Evolutionary conservation across 495 filamentous ascomycete species (phyloP).

Genomic region (Penicillium lividum): DNA sequence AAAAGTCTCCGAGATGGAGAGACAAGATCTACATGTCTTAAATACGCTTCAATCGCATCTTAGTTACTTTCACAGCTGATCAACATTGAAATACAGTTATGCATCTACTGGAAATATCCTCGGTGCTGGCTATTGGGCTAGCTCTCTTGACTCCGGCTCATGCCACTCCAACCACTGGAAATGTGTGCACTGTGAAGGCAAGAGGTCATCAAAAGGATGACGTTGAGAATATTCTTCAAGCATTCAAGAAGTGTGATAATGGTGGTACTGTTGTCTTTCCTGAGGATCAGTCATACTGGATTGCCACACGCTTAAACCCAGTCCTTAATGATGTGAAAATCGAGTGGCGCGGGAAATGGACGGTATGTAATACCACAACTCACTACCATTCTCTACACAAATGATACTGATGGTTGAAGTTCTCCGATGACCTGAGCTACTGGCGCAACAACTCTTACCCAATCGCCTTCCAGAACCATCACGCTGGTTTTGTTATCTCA

Average conservation of each 20-base stretch:
- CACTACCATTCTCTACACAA: background rate
- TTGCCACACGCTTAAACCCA: slow-evolving; percentile 50
- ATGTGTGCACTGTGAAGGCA: slow-evolving; percentile 32
- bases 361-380: slow-evolving; percentile 36
- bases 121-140: background rate
- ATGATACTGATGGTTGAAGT: slow-evolving; percentile 24
- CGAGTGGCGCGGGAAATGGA: slow-evolving; percentile 51
- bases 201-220: slow-evolving; percentile 40
- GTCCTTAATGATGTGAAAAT: slow-evolving; percentile 46
- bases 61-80: background rate
- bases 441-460: slow-evolving; percentile 58
- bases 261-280: slow-evolving; percentile 56
- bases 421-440: slow-evolving; percentile 54
- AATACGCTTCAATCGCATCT: background rate
- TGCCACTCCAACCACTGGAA: slow-evolving; percentile 5
- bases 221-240: slow-evolving; percentile 50
- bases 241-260: slow-evolving; percentile 51
- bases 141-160: background rate
- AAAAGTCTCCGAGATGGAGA: background rate
- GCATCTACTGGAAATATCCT: background rate
- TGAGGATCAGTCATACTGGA: slow-evolving; percentile 51
- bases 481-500: slow-evolving; percentile 53
- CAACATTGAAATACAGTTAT: background rate
- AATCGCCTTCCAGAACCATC: slow-evolving; percentile 58
- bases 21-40: background rate